Conservation (phyloP, 495 filamentous ascomycete genomes). For the Penicillium paradoxum region DNA sequence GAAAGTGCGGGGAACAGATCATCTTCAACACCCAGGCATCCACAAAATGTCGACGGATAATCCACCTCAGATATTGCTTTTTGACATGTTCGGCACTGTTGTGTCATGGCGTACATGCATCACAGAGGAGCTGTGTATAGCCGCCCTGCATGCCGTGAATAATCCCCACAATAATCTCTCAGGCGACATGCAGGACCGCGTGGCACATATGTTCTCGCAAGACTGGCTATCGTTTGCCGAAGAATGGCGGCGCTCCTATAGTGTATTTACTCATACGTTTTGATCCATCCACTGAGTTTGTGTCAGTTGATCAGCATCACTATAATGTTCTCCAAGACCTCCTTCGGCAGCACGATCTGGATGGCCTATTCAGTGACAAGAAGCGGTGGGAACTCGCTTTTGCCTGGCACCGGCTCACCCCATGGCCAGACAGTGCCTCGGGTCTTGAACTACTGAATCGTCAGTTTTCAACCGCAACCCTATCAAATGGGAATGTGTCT, state of each 20-base stretch:
- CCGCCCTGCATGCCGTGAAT: constrained; percentile 34
- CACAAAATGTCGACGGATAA: constrained; percentile 30
- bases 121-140: constrained; percentile 42
- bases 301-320: constrained; percentile 66
- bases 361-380: constrained; percentile 52
- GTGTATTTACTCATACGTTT: constrained; percentile 50
- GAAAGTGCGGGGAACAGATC: background rate
- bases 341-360: constrained; percentile 49
- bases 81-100: constrained; percentile 71
- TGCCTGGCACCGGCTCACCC: constrained; percentile 65
- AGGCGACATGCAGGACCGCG: constrained; percentile 39
- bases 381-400: constrained; percentile 54
- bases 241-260: constrained; percentile 64
- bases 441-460: constrained; percentile 54
- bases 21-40: too few species aligned
- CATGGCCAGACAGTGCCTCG: constrained; percentile 59
- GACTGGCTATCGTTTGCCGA: constrained; percentile 60
- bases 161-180: constrained; percentile 43
- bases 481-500: constrained; percentile 69
- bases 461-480: constrained; percentile 54
- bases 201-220: constrained; percentile 45
- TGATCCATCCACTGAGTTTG: constrained; percentile 42
- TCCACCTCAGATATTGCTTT: constrained; percentile 47
- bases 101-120: constrained; percentile 68
- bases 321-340: constrained; percentile 54